phyloP scores from a whole-genome alignment of 73 alveolate species.

The Paraurostyla sp. region DNA sequence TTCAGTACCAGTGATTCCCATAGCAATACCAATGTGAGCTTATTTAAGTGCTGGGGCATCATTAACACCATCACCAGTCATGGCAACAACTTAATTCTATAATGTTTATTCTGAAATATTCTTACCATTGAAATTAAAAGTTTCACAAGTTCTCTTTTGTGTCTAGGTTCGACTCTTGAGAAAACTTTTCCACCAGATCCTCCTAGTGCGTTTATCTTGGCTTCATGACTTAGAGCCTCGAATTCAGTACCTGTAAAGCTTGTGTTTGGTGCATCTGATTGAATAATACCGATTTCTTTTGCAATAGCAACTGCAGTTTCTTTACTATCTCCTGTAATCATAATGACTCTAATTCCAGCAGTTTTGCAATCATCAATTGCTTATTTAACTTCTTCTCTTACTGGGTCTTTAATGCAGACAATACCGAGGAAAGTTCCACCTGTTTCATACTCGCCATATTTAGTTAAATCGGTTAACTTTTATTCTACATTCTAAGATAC shows the following conservation, averaged over 20 bases:
- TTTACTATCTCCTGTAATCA: slow-evolving; percentile 98
- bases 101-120: not conserved
- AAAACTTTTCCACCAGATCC: slow-evolving; percentile 85
- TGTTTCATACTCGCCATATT: slow-evolving; percentile 77
- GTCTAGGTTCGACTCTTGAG: slow-evolving; percentile 97
- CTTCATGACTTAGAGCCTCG: slow-evolving; percentile 75
- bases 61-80: slow-evolving; percentile 99
- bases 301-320: slow-evolving; percentile 98
- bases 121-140: slow-evolving; percentile 69
- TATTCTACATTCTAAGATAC: not conserved
- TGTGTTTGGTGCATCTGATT: slow-evolving; percentile 51
- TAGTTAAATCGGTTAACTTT: slow-evolving; percentile 37
- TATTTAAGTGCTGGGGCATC: slow-evolving; percentile 99
- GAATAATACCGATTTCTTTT: slow-evolving; percentile 88
- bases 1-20: slow-evolving; percentile 99
- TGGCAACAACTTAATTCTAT: slow-evolving; percentile 93
- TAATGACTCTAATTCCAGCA: slow-evolving; percentile 98
- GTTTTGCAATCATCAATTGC: slow-evolving; percentile 93
- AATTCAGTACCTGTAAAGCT: slow-evolving; percentile 86
- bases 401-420: slow-evolving; percentile 96
- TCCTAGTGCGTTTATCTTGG: slow-evolving; percentile 50
- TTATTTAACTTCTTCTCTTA: slow-evolving; percentile 94
- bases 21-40: slow-evolving; percentile 99
- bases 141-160: slow-evolving; percentile 91
- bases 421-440: slow-evolving; percentile 92